phyloP scores from a whole-genome alignment of 2,329 filamentous ascomycete genomes.

The Trichophyton mentagrophytes region DNA sequence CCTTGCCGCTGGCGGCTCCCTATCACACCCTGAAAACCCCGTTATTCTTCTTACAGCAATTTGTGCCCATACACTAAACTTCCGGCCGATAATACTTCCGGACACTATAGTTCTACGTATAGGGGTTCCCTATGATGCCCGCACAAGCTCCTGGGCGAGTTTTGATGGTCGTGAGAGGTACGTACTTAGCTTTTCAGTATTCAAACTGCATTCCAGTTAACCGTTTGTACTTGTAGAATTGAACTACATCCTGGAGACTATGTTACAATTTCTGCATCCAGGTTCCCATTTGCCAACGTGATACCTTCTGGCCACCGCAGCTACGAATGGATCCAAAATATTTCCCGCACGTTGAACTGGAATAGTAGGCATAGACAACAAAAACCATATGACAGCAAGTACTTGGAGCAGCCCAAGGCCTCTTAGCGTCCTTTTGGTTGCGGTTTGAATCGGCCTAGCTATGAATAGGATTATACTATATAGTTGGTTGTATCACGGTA shows the following conservation, averaged over 20 bases:
- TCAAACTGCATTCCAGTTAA: background rate
- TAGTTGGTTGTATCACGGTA: background rate
- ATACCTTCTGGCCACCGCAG: constrained; percentile 32
- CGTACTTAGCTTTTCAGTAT: constrained; percentile 9
- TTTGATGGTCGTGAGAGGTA: constrained; percentile 83
- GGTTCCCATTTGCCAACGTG: constrained; percentile 41
- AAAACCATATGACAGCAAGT: constrained; percentile 8
- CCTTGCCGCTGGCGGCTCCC: constrained; percentile 80
- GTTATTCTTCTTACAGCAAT: constrained; percentile 87
- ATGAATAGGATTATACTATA: background rate
- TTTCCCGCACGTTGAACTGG: constrained; percentile 40
- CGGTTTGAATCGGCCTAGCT: background rate
- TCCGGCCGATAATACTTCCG: constrained; percentile 85
- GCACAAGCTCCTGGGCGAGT: constrained; percentile 88
- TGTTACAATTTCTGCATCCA: constrained; percentile 40
- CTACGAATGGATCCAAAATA: constrained; percentile 40
- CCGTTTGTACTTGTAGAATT: constrained; percentile 22
- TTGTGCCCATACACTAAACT: constrained; percentile 80
- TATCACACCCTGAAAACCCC: constrained; percentile 84
- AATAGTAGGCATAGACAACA: constrained; percentile 38
- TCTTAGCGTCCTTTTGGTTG: background rate
- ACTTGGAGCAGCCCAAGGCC: background rate
- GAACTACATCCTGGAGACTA: constrained; percentile 40
- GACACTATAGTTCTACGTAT: constrained; percentile 89
- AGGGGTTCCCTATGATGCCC: constrained; percentile 86